Conservation (phyloP, 2,329 filamentous ascomycete genomes). For the Fulvia fulva region DNA sequence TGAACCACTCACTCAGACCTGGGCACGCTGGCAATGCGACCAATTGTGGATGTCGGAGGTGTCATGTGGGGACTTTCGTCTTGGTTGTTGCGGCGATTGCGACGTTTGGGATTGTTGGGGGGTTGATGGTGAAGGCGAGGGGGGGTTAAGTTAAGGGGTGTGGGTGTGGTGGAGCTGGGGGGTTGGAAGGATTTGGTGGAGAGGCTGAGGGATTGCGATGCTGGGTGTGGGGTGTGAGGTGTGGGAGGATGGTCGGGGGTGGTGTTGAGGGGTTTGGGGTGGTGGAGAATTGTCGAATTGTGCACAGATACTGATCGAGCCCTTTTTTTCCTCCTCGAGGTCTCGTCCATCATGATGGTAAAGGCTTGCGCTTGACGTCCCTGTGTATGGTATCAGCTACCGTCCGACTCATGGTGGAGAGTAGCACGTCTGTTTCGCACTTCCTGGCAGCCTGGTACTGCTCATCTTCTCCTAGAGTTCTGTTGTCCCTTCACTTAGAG, state of each 20-base stretch:
- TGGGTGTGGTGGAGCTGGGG: not conserved
- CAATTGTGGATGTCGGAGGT: not conserved
- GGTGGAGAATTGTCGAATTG: too few relatives aligned
- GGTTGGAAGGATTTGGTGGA: too few relatives aligned
- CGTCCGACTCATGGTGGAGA: not conserved
- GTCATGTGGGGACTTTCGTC: not conserved
- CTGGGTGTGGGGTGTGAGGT: too few relatives aligned
- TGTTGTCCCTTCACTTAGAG: not conserved
- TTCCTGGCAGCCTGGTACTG: not conserved
- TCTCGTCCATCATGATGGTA: not conserved
- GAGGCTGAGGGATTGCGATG: too few relatives aligned
- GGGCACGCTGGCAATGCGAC: not conserved
- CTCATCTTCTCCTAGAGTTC: too few relatives aligned
- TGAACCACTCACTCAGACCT: not conserved
- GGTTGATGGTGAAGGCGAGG: not conserved
- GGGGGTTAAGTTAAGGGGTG: not conserved
- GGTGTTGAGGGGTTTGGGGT: not conserved
- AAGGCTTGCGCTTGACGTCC: not conserved
- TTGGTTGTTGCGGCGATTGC: not conserved
- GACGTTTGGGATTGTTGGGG: constrained; percentile 1
- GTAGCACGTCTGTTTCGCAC: not conserved
- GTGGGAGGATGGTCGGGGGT: not conserved
- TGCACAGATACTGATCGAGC: too few relatives aligned
- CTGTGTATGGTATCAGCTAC: not conserved
- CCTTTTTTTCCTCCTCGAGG: too few relatives aligned